Conservation (phyloP, 1,139 yeast species). For the Arxiozyma slooffiae region DNA sequence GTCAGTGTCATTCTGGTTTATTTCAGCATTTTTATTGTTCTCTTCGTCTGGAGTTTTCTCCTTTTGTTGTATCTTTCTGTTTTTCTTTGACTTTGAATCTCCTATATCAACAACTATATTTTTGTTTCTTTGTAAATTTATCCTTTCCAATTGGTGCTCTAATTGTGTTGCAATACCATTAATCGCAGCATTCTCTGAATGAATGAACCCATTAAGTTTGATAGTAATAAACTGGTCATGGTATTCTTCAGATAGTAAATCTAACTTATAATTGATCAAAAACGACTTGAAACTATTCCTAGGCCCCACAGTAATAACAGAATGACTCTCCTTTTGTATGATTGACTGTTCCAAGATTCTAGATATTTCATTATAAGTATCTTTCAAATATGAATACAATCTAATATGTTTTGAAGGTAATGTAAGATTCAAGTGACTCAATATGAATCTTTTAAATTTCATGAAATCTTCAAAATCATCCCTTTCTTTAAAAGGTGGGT, state of each 20-base stretch:
- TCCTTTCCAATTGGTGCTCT: constrained; percentile 38
- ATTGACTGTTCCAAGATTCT: constrained; percentile 57
- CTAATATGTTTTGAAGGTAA: constrained; percentile 17
- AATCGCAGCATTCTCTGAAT: constrained; percentile 66
- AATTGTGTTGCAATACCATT: constrained; percentile 80
- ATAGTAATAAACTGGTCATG: constrained; percentile 49
- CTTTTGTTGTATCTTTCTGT: constrained; percentile 1
- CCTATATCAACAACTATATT: neutral
- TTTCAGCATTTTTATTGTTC: constrained; percentile 8
- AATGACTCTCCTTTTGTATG: constrained; percentile 65
- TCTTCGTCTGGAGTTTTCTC: neutral
- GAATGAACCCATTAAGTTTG: constrained; percentile 59
- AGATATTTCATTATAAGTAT: constrained; percentile 38
- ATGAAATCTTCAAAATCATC: constrained; percentile 14
- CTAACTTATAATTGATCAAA: constrained; percentile 49
- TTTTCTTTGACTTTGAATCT: neutral
- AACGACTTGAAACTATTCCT: constrained; percentile 68
- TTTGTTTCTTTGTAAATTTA: constrained; percentile 12
- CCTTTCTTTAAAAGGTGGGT: constrained; percentile 5
- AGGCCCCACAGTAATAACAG: constrained; percentile 73
- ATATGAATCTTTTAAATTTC: constrained; percentile 14
- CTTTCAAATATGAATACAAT: constrained; percentile 17
- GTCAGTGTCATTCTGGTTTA: neutral
- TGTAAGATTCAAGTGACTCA: constrained; percentile 18
- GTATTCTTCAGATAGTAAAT: constrained; percentile 36